Base-by-base conservation (phyloP, 768 basidiomycete genomes). In the Pulveroboletus ravenelii region DNA sequence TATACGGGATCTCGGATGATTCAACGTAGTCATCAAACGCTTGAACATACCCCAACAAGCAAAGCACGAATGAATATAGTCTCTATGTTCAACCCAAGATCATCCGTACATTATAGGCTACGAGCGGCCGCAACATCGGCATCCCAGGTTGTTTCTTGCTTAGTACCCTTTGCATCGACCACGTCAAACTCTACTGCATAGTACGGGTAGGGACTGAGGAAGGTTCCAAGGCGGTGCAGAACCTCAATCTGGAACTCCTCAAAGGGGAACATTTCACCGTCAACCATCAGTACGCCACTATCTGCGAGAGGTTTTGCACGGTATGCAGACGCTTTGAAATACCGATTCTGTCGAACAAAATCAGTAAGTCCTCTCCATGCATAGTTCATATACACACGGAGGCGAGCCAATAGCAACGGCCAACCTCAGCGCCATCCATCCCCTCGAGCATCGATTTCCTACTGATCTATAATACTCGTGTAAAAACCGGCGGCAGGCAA, bases 261-360 rank as follows among this genome's bases (percentile, higher is more conserved):
- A 55, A 87, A 86, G 10, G 86, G 86, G 58, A 79, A 85, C 5
- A 70, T 59, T 68, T 94, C 92, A 8, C 92, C 92, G 57, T 94
- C 92, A 15, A 94, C 74, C 13, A 85, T 73, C 15, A 93, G 60
- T 57, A 70, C 69, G 2, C 85, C 85, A 30, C 79, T 72, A 3
- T 70, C 46, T 3, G 72, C 61, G 29, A 80, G 68, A 5, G 87
- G 84, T 61, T 81, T 83, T 29, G 89, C 74, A 20, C 87, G 79
- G 64, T 89, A 89, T 5, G 87, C 83, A 47, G 79, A 70, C 3
- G 81, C 87, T 65, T 90, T 89, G 64, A 80, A 76, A 62, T 89
- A 91, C 43, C 76, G 76, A 60, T 84, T 69, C 89, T 91, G 50
- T 18, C 17, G 23, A 42, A 39, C 47, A 43, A 27, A 29, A 38